Evolutionary conservation across 306 rosid genomes (phyloP).

Genomic region (Trifolium pratense): DNA sequence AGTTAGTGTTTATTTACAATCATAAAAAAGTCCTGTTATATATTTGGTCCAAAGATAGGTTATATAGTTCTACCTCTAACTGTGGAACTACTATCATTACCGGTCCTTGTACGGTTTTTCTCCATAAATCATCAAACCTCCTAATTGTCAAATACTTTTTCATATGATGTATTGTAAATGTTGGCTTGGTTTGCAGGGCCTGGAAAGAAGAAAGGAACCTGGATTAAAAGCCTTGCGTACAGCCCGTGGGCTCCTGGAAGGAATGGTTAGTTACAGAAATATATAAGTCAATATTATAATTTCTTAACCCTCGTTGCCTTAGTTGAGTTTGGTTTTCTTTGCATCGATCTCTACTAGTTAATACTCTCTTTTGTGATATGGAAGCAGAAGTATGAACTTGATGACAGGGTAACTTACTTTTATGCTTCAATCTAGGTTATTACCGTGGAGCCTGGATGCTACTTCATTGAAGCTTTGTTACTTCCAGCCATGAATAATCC

Average conservation of each 20-base stretch:
- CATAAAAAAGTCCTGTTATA: not conserved
- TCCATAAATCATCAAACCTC: not conserved
- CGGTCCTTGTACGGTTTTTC: not conserved
- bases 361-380: conserved; percentile 18
- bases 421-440: conserved; percentile 65
- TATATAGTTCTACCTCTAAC: not conserved
- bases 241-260: conserved; percentile 63
- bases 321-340: conserved; percentile 19
- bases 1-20: not conserved
- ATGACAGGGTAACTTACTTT: conserved; percentile 34
- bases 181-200: conserved; percentile 54
- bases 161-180: conserved; percentile 31
- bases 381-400: conserved; percentile 33
- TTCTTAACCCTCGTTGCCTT: conserved; percentile 32
- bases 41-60: not conserved
- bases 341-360: not conserved
- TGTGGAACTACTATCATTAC: not conserved
- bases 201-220: conserved; percentile 73
- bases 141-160: not conserved
- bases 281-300: too few species aligned
- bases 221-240: conserved; percentile 82
- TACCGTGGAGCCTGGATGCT: conserved; percentile 96
- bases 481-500: conserved; percentile 68
- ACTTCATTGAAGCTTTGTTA: conserved; percentile 84
- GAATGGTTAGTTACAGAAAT: conserved; percentile 80